Evolutionary conservation across 371 early-diverging fungal genomes (phyloP).

Genomic region (Amoeboaphelidium protococcarum): DNA sequence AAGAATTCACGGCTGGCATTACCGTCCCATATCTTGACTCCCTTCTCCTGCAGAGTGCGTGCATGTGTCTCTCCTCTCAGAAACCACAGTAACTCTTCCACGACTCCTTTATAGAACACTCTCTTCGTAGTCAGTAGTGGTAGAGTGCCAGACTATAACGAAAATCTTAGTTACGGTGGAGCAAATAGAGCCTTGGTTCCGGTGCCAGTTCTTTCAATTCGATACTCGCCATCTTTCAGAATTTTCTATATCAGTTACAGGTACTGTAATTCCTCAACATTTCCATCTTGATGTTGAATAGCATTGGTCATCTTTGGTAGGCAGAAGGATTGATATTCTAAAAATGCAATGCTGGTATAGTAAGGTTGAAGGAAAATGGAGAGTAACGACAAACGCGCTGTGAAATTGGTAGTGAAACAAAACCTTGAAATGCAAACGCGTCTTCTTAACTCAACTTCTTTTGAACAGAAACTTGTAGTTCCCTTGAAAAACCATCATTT

Average conservation of each 20-base stretch:
- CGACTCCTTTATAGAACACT: constrained; percentile 65
- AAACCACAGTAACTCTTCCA: constrained; percentile 96
- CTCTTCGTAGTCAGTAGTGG: constrained; percentile 96
- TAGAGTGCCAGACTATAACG: constrained; percentile 40
- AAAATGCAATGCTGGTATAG: too few relatives aligned
- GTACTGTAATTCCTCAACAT: constrained; percentile 88
- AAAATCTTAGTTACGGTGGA: constrained; percentile 71
- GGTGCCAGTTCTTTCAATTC: constrained; percentile 86
- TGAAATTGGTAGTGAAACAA: too few relatives aligned
- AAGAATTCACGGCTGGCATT: constrained; percentile 83
- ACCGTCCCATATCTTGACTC: constrained; percentile 92
- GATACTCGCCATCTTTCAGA: constrained; percentile 41
- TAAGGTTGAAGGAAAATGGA: too few relatives aligned
- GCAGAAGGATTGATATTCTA: too few relatives aligned
- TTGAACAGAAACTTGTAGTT: too few relatives aligned
- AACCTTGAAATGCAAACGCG: too few relatives aligned
- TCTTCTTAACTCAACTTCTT: too few relatives aligned
- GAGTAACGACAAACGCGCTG: too few relatives aligned
- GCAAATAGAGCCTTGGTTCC: constrained; percentile 88
- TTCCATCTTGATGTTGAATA: too few relatives aligned
- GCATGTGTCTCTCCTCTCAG: constrained; percentile 79
- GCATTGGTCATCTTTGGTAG: too few relatives aligned
- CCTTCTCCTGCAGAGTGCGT: constrained; percentile 43
- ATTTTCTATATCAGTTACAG: constrained; percentile 54
- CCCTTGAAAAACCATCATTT: too few relatives aligned